Base-by-base conservation (phyloP, 1,139 yeast genomes). In the Hemisphaericaspora lyxosophila region DNA sequence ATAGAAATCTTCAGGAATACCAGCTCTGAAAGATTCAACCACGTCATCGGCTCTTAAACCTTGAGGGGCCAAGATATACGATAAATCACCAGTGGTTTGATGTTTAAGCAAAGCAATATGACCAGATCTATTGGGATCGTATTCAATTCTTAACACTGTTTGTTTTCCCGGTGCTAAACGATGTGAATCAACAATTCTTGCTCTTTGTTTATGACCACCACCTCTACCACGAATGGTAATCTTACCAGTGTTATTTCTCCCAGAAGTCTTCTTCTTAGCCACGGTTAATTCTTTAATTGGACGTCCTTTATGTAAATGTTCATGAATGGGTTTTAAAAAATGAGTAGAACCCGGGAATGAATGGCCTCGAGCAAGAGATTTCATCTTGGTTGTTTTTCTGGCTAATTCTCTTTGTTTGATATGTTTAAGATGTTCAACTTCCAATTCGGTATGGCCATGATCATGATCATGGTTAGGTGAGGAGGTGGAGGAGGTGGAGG, bases 161-260 rank as follows among this genome's bases (percentile, higher is more conserved):
- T 88, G 95, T 38, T 74, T 75, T 17, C 97, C 98, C 2, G 80
- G 64, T 3, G 60, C 74, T 33, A 62, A 57, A 54, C 99, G 77
- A 52, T 72, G 71, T 55, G 83, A 82, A 62, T 92, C 99, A 20
- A 92, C 75, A 34, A 86, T 61, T 54, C 99, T 78, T 31, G 85
- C 77, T 62, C 98, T 79, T 56, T 89, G 82, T 62, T 85, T 88
- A 60, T 87, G 95, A 33, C 97, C 98, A 54, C 98, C 98, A 60
- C 98, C 98, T 62, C 94, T 81, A 59, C 94, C 97, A 59, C 98
- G 80, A 31, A 88, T 84, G 7, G 96, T 87, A 53, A 92, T 87
- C 49, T 78, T 76, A 50, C 99, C 99, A 9, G 84, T 72, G 62
- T 85, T 75, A 61, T 92, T 90, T 67, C 99, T 82, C 49, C 99